Percentiles rank a stretch among this genome's conserved stretches.
Evolutionary conservation across 768 basidiomycete species (phyloP).

Genomic region (Trametes cubensis): DNA sequence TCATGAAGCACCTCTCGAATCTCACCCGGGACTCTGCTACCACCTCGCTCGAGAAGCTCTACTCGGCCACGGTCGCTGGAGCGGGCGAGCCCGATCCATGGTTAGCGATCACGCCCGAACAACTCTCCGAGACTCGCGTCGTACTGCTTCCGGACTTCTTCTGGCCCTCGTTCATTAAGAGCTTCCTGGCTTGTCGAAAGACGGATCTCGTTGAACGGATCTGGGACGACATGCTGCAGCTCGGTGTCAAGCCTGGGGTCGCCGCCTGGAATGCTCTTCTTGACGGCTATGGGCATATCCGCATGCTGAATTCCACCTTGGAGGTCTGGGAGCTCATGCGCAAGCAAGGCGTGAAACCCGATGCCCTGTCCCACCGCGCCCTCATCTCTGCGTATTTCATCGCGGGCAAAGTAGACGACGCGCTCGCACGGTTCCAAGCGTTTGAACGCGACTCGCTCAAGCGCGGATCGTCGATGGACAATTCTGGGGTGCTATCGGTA

Average conservation of each 20-base stretch:
- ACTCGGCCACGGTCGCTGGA: conserved; percentile 52
- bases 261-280: conserved; percentile 75
- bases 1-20: conserved; percentile 54
- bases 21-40: conserved; percentile 42
- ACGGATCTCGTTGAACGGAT: conserved; percentile 60
- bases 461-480: conserved; percentile 1
- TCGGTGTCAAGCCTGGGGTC: conserved; percentile 53
- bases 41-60: conserved; percentile 48
- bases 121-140: conserved; percentile 32
- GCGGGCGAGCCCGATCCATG: conserved; percentile 56
- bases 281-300: conserved; percentile 57
- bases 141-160: conserved; percentile 56
- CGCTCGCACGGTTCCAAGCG: conserved; percentile 50
- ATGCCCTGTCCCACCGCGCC: conserved; percentile 66
- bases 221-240: conserved; percentile 66
- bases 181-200: conserved; percentile 59
- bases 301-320: conserved; percentile 55
- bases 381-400: conserved; percentile 65
- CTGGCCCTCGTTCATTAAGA: conserved; percentile 69
- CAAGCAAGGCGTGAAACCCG: conserved; percentile 57
- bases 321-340: conserved; percentile 68
- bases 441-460: conserved; percentile 45
- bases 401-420: conserved; percentile 52
- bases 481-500: conserved; percentile 40
- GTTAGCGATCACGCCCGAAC: conserved; percentile 45